Evolutionary conservation across 2,329 filamentous ascomycete genomes (phyloP).

Genomic region (Colletotrichum incanum): DNA sequence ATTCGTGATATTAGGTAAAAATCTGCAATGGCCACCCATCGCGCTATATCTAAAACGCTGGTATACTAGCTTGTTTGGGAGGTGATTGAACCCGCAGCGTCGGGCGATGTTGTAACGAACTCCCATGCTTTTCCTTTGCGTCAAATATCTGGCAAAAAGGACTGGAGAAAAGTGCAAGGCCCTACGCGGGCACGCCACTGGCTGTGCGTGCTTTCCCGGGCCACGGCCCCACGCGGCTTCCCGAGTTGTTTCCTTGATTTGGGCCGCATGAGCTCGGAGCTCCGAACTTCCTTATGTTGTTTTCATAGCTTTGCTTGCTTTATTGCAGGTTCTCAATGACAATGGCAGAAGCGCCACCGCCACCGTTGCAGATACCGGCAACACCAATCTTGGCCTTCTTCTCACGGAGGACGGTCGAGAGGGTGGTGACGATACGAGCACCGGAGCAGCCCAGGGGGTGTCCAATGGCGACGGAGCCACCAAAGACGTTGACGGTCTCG

Average conservation of each 20-base stretch:
- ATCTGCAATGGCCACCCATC: constrained; percentile 30
- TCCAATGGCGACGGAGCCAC: constrained; percentile 94
- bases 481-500: constrained; percentile 95
- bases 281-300: constrained; percentile 6
- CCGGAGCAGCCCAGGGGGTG: constrained; percentile 96
- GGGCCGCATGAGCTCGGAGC: constrained; percentile 29
- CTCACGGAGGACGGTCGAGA: constrained; percentile 89
- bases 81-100: not conserved
- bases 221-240: constrained; percentile 20
- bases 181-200: constrained; percentile 6
- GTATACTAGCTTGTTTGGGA: constrained; percentile 28
- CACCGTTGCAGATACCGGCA: constrained; percentile 98
- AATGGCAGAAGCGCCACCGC: constrained; percentile 93
- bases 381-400: constrained; percentile 95
- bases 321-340: constrained; percentile 85
- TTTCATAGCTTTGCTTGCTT: constrained; percentile 37
- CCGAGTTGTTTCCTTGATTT: constrained; percentile 18
- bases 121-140: not conserved
- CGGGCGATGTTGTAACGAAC: constrained; percentile 6
- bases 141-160: constrained; percentile 12
- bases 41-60: constrained; percentile 42
- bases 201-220: not conserved
- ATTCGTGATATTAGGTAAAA: constrained; percentile 41
- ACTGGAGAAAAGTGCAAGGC: not conserved
- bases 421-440: constrained; percentile 91